Evolutionary conservation across 1,284 basidiomycete genomes (phyloP).

Genomic region (Testicularia cyperi): DNA sequence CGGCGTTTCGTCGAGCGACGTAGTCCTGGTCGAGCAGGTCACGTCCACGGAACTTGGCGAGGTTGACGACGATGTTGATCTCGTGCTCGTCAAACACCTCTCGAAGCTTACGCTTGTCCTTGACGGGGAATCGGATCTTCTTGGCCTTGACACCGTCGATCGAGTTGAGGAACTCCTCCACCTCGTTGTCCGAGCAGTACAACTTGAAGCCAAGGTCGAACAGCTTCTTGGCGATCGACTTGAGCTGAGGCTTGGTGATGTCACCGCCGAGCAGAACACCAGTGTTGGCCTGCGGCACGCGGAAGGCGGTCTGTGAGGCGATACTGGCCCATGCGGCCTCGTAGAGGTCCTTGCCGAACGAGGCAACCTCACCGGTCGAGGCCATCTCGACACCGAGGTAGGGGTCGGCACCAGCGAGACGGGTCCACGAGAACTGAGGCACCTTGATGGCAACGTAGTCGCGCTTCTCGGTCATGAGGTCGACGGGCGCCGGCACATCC

Average conservation of each 20-base stretch:
- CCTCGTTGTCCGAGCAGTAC: conserved; percentile 77
- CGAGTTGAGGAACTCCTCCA: conserved; percentile 81
- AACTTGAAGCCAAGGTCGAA: conserved; percentile 79
- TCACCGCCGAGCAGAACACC: conserved; percentile 86
- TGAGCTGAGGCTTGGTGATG: conserved; percentile 77
- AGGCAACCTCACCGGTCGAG: conserved; percentile 96
- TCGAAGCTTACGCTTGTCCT: conserved; percentile 92
- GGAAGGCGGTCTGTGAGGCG: conserved; percentile 87
- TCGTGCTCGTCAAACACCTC: conserved; percentile 83
- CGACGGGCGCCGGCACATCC: conserved; percentile 88
- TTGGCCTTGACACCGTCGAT: conserved; percentile 65
- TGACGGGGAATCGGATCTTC: conserved; percentile 92
- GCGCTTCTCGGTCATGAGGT: conserved; percentile 84
- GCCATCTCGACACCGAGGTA: conserved; percentile 99
- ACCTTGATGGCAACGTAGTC: conserved; percentile 98
- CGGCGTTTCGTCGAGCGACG: conserved; percentile 69
- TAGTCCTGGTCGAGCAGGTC: conserved; percentile 91
- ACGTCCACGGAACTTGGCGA: conserved; percentile 77
- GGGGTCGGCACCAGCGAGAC: conserved; percentile 87
- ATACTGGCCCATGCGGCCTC: conserved; percentile 96
- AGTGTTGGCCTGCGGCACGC: conserved; percentile 75
- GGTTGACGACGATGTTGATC: conserved; percentile 92
- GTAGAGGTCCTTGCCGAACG: conserved; percentile 88
- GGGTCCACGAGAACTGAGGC: conserved; percentile 97
- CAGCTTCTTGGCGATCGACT: conserved; percentile 70